These are phyloP conservation scores for Cornus kousa DNA, from an alignment of 148 eudicot genomes.

Conservation along the genomic window DNA sequence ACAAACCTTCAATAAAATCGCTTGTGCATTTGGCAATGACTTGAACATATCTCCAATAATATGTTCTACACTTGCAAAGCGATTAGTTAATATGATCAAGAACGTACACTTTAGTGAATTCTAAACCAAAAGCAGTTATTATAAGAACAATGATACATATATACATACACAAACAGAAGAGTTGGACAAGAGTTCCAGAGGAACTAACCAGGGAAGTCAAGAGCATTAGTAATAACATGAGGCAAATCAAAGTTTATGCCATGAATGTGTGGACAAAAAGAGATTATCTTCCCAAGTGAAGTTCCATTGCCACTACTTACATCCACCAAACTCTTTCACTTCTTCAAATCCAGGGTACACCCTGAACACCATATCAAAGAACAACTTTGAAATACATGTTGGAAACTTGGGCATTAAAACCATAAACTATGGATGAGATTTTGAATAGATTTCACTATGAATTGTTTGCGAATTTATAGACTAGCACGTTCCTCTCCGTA, in stretches of 20 bases:
- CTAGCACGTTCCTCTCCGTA: too few relatives aligned
- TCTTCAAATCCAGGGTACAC: constrained; percentile 2
- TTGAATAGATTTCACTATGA: too few relatives aligned
- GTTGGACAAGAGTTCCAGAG: too few relatives aligned
- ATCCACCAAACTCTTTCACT: constrained; percentile 3
- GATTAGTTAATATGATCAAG: too few relatives aligned
- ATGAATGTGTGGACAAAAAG: not conserved
- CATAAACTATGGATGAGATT: too few relatives aligned
- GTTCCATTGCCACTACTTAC: constrained; percentile 8
- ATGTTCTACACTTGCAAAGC: not conserved
- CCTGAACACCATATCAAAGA: constrained; percentile 1
- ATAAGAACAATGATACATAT: too few relatives aligned
- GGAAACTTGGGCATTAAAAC: too few relatives aligned
- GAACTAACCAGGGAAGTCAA: not conserved
- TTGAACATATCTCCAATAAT: constrained; percentile 5
- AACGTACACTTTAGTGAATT: too few relatives aligned
- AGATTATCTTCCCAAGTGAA: constrained; percentile 1
- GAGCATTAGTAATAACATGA: not conserved
- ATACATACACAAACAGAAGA: too few relatives aligned
- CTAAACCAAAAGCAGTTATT: too few relatives aligned
- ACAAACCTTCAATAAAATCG: not conserved
- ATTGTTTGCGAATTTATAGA: too few relatives aligned
- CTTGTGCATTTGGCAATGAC: not conserved
- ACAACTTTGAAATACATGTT: not conserved
- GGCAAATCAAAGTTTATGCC: constrained; percentile 10